Conservation (phyloP, 2,329 filamentous ascomycete species). For the Microcyclospora pomicola region DNA sequence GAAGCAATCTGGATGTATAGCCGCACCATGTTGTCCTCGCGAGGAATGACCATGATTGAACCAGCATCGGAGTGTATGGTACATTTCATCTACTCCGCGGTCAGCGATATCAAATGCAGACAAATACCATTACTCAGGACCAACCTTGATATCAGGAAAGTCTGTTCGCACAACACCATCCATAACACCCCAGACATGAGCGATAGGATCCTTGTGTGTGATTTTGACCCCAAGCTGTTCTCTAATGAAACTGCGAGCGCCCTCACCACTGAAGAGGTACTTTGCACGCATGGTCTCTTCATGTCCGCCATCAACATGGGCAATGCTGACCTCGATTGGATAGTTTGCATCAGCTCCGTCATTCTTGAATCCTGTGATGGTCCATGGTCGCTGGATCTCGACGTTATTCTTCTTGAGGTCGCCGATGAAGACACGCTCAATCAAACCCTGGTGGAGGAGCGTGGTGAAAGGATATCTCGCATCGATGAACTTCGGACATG, state of each 20-base stretch:
- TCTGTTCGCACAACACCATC: conserved; percentile 50
- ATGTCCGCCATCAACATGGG: conserved; percentile 59
- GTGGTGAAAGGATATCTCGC: conserved; percentile 51
- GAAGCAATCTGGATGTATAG: conserved; percentile 47
- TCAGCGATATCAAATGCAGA: neutral
- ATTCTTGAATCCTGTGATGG: conserved; percentile 47
- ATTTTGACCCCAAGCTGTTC: conserved; percentile 54
- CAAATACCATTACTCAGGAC: conserved; percentile 2
- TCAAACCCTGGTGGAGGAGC: conserved; percentile 47
- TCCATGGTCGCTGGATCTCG: conserved; percentile 46
- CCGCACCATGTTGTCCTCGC: conserved; percentile 41
- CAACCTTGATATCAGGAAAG: conserved; percentile 48
- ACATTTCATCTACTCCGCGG: conserved; percentile 42
- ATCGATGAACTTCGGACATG: conserved; percentile 69
- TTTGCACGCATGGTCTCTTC: conserved; percentile 52
- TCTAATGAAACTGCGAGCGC: conserved; percentile 46
- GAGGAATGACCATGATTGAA: conserved; percentile 50
- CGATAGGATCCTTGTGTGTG: conserved; percentile 48
- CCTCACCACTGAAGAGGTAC: conserved; percentile 50
- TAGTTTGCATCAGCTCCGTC: conserved; percentile 51
- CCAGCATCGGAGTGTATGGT: conserved; percentile 52
- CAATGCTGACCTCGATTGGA: conserved; percentile 65
- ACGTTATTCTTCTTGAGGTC: conserved; percentile 47
- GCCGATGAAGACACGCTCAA: conserved; percentile 47
- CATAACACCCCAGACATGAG: conserved; percentile 54